A percentile compares a stretch with the other conserved stretches of the same genome.
Evolutionary conservation across 2,329 filamentous ascomycete genomes (phyloP).

Genomic region (Ophiocordyceps camponoti-floridani): DNA sequence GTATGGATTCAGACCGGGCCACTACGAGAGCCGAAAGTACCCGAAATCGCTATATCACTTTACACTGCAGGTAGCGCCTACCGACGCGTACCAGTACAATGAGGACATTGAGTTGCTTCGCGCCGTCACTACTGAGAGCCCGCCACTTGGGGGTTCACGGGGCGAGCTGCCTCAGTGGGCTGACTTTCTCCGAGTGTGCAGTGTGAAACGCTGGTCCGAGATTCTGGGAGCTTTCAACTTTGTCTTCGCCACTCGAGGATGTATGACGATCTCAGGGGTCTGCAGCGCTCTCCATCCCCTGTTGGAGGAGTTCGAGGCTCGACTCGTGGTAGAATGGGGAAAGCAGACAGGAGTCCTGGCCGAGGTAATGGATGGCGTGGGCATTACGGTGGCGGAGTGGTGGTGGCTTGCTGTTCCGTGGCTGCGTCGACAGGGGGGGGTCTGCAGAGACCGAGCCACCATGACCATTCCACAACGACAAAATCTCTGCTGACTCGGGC

Average conservation of each 20-base stretch:
- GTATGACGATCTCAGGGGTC: conserved; percentile 33
- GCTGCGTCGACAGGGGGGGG: conserved; percentile 4
- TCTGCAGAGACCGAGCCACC: neutral
- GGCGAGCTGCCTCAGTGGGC: conserved; percentile 53
- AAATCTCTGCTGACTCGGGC: too few relatives aligned
- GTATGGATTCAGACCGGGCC: conserved; percentile 52
- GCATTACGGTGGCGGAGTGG: conserved; percentile 38
- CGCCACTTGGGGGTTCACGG: conserved; percentile 22
- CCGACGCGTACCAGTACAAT: conserved; percentile 43
- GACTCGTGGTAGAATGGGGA: conserved; percentile 41
- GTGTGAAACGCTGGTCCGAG: conserved; percentile 44
- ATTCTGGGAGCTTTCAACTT: conserved; percentile 45
- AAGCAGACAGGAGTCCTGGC: conserved; percentile 31
- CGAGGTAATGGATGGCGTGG: conserved; percentile 19
- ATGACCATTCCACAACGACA: neutral
- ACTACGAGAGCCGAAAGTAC: conserved; percentile 53
- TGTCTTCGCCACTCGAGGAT: conserved; percentile 42
- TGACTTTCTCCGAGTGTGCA: conserved; percentile 44
- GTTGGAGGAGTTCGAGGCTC: conserved; percentile 45
- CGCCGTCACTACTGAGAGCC: conserved; percentile 14
- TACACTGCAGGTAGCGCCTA: conserved; percentile 40
- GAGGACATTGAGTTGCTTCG: conserved; percentile 26
- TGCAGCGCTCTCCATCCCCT: conserved; percentile 36
- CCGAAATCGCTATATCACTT: conserved; percentile 50
- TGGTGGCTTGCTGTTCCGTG: conserved; percentile 43